Evolutionary conservation across 345 rosid species (phyloP), one percentile per base, ranked within the genome.

Genomic region (Citrus sp.): DNA sequence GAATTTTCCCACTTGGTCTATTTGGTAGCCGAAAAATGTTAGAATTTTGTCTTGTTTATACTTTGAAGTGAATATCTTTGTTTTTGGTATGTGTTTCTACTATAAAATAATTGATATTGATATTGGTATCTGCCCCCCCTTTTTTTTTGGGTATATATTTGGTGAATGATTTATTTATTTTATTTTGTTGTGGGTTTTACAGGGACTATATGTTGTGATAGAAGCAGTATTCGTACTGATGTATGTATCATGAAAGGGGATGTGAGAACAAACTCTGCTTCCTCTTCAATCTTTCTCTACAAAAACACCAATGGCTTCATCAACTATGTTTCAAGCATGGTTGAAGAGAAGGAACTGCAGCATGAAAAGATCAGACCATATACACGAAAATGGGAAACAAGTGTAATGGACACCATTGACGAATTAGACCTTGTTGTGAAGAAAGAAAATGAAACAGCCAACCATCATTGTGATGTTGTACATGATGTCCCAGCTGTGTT

Each of bases 301-400:
- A 78, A 38, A 59, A 59, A 59, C 40, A 70, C 67, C 18, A 55
- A 30, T 55, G 72, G 61, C 10, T 72, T 68, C 64, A 19, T 76
- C 32, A 81, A 73, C 62, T 32, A 78, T 61, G 78, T 69, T 71
- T 69, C 88, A 19, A 75, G 62, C 71, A 49, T 28, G 12, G 67
- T 37, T 7, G 77, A 72, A 28, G 78, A 70, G 58, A 42, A 75
- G 14, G 82, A 82, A 64, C 67, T 86, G 72, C 90, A 81, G 18
- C 83, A 59, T 1, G 90, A 91, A 77, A 92, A 86, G 87, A 87
- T 92, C 84, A 88, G 82, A 72, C 98, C 98, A 2, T 94, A 94
- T 81, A 94, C 98, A 0, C 82, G 98, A 38, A 94, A 94, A 87
- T 94, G 98, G 98, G 98, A 94, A 66, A 83, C 84, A 35, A 83